Evolutionary conservation across 2,329 filamentous ascomycete genomes (phyloP), one percentile per base, ranked within the genome.

Genomic region (Xylaria sp.): DNA sequence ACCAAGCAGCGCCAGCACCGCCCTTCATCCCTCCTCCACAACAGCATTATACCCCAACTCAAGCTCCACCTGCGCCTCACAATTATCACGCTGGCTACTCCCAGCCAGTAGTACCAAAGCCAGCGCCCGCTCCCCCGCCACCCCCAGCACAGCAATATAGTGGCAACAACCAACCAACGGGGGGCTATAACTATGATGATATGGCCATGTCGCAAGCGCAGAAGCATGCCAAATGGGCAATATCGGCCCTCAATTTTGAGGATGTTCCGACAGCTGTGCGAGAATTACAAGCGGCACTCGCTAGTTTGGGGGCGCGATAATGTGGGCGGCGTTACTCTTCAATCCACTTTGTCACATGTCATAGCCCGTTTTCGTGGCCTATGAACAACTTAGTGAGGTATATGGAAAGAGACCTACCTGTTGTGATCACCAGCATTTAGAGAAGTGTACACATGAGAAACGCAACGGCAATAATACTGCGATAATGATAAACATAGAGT

Each of bases 221-320:
- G 79, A 99, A 98, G 79, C 96, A 98, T 82, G 94, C 95, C 1
- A 94, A 93, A 76, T 99, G 93, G 93, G 96, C 96, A 0, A 97
- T 98, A 50, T 98, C 94, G 12, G 96, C 96, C 0, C 82, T 99
- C 57, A 97, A 98, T 75, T 99, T 99, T 80, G 96, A 99, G 74
- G 96, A 99, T 78, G 92, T 97, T 1, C 86, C 91, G 1, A 99
- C 96, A 0, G 96, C 96, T 0, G 90, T 98, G 4, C 90, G 91
- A 76, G 94, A 99, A 78, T 80, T 99, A 70, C 88, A 88, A 61
- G 89, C 88, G 68, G 96, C 96, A 2, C 81, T 99, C 70, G 84
- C 87, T 65, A 82, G 85, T 21, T 81, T 98, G 58, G 93, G 93
- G 1, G 91, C 89, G 13, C 82, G 82, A 44, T 91, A 76, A 80